Conservation (phyloP, 345 rosid species). For the Sisymbrium altissimum region DNA sequence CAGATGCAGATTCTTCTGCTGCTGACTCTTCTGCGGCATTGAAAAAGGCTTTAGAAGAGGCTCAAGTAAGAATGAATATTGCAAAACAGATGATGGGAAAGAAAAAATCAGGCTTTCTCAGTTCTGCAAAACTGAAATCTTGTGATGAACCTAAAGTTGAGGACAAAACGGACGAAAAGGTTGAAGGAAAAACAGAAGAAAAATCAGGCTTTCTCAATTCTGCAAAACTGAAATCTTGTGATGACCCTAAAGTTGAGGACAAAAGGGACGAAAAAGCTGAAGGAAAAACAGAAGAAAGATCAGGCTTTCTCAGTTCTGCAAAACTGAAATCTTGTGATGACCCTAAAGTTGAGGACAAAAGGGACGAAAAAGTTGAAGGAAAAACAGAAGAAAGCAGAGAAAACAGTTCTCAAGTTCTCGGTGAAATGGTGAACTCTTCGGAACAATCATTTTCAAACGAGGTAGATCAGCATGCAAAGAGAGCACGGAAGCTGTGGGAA, state of each 20-base stretch:
- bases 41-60: constrained; percentile 83
- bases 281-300: constrained; percentile 6
- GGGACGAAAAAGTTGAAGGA: constrained; percentile 31
- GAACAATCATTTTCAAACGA: constrained; percentile 21
- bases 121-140: constrained; percentile 38
- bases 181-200: constrained; percentile 6
- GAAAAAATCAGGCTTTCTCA: constrained; percentile 52
- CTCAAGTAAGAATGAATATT: constrained; percentile 63
- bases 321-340: constrained; percentile 37
- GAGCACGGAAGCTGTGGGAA: constrained; percentile 34
- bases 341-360: constrained; percentile 33
- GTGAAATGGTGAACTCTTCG: constrained; percentile 24
- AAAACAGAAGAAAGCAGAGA: constrained; percentile 39
- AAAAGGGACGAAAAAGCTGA: constrained; percentile 32
- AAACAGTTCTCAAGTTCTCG: constrained; percentile 9
- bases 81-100: constrained; percentile 80
- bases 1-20: constrained; percentile 73
- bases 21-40: constrained; percentile 89
- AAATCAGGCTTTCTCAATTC: constrained; percentile 41
- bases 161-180: constrained; percentile 33
- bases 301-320: constrained; percentile 42
- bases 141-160: constrained; percentile 32
- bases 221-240: constrained; percentile 38
- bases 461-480: constrained; percentile 31
- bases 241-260: constrained; percentile 32